Percentiles rank a stretch among this genome's conserved stretches.
phyloP scores from a whole-genome alignment of 352 stramenopile genomes.

The Aphanomyces euteiches region DNA sequence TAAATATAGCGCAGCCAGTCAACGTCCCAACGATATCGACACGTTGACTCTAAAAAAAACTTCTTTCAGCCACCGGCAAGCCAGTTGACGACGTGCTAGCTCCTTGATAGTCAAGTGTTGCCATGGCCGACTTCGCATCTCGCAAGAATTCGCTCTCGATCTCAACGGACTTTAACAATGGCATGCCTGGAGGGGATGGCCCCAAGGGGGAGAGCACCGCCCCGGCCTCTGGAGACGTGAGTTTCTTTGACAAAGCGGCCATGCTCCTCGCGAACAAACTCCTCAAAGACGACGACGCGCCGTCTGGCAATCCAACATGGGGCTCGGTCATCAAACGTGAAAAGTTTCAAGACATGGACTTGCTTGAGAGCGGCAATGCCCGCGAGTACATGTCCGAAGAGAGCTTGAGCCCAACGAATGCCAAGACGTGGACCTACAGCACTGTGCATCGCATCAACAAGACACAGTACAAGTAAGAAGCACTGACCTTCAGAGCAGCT shows the following conservation, averaged over 20 bases:
- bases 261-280: conserved; percentile 26
- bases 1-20: no score
- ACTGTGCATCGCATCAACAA: conserved; percentile 79
- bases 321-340: conserved; percentile 60
- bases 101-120: not conserved
- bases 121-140: conserved; percentile 12
- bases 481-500: no score
- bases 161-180: conserved; percentile 26
- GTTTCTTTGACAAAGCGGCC: conserved; percentile 31
- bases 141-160: conserved; percentile 27
- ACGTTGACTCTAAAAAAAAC: conserved; percentile 1
- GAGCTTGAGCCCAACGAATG: conserved; percentile 67
- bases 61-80: not conserved
- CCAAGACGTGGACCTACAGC: conserved; percentile 79
- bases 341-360: conserved; percentile 81
- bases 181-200: not conserved
- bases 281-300: conserved; percentile 18
- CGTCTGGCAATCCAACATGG: conserved; percentile 35
- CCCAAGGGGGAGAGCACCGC: conserved; percentile 1
- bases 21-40: no score
- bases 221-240: conserved; percentile 3
- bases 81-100: conserved; percentile 12
- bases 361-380: conserved; percentile 75
- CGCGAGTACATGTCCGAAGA: conserved; percentile 80
- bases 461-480: conserved; percentile 55